phyloP scores from a whole-genome alignment of 2,329 filamentous ascomycete species.

The Hansfordia pulvinata region DNA sequence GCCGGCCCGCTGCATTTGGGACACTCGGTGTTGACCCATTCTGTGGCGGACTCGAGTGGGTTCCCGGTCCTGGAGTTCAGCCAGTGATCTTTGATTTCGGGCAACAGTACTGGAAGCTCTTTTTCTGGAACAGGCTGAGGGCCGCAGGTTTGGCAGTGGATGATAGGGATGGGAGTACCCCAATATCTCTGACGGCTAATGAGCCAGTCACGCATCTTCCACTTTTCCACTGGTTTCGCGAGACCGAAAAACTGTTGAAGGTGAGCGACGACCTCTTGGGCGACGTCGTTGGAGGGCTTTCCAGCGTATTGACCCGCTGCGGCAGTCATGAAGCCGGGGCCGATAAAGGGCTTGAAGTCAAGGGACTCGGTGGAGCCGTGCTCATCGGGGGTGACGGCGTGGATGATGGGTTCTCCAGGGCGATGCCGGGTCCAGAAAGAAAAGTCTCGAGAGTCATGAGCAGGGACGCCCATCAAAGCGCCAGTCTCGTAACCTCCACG shows the following conservation, averaged over 20 bases:
- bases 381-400: constrained; percentile 44
- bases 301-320: constrained; percentile 52
- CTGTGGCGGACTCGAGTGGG: constrained; percentile 55
- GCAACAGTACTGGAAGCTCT: constrained; percentile 65
- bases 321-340: constrained; percentile 54
- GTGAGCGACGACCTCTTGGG: constrained; percentile 42
- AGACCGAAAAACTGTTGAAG: constrained; percentile 36
- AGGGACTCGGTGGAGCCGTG: constrained; percentile 30
- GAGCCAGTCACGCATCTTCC: constrained; percentile 79
- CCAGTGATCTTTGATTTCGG: constrained; percentile 55
- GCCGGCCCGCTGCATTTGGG: constrained; percentile 59
- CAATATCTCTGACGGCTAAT: constrained; percentile 88
- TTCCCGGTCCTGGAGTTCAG: constrained; percentile 59
- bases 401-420: constrained; percentile 41
- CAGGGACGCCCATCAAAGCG: constrained; percentile 85
- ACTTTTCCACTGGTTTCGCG: constrained; percentile 55
- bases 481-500: constrained; percentile 76
- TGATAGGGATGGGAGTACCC: constrained; percentile 80
- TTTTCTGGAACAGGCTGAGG: constrained; percentile 64
- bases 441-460: constrained; percentile 66
- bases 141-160: constrained; percentile 69
- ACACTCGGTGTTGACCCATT: constrained; percentile 65
- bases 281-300: constrained; percentile 48
- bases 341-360: constrained; percentile 41
- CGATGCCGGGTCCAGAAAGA: constrained; percentile 68